phyloP scores from a whole-genome alignment of 2,329 filamentous ascomycete genomes.

The Microsporum audouinii region DNA sequence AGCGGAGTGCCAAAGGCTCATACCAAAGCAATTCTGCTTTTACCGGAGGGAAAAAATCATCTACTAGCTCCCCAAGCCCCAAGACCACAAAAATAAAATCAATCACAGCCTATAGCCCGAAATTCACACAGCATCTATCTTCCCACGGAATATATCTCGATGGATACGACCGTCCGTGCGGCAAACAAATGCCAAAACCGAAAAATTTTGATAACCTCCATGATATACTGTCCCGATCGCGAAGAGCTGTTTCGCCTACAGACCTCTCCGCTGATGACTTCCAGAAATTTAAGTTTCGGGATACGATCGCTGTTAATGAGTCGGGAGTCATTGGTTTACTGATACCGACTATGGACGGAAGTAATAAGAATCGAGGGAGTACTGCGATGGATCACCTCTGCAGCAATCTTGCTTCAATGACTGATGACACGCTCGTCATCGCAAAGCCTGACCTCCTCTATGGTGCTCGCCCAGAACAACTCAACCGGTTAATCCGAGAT shows the following conservation, averaged over 20 bases:
- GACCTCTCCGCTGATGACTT: neutral
- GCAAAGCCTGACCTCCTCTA: conserved; percentile 25
- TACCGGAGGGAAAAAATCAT: neutral
- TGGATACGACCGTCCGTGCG: neutral
- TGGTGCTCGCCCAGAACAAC: conserved; percentile 21
- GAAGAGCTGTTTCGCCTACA: neutral
- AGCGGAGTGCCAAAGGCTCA: neutral
- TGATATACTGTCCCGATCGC: neutral
- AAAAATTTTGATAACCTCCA: neutral
- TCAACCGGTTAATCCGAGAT: conserved; percentile 19
- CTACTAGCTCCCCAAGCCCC: neutral
- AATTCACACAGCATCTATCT: neutral
- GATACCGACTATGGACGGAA: conserved; percentile 20
- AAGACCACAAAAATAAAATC: neutral
- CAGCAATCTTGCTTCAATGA: conserved; percentile 28
- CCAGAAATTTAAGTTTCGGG: neutral
- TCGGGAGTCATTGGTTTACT: conserved; percentile 24
- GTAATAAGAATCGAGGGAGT: conserved; percentile 13
- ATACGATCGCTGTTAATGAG: conserved; percentile 18
- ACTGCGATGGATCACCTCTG: conserved; percentile 22
- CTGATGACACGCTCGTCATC: conserved; percentile 20
- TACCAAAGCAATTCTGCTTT: neutral
- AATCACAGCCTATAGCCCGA: neutral
- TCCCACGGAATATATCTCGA: neutral
- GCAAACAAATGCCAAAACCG: neutral